phyloP scores from a whole-genome alignment of 2,329 filamentous ascomycete genomes.

The Elsinoe necatrix region DNA sequence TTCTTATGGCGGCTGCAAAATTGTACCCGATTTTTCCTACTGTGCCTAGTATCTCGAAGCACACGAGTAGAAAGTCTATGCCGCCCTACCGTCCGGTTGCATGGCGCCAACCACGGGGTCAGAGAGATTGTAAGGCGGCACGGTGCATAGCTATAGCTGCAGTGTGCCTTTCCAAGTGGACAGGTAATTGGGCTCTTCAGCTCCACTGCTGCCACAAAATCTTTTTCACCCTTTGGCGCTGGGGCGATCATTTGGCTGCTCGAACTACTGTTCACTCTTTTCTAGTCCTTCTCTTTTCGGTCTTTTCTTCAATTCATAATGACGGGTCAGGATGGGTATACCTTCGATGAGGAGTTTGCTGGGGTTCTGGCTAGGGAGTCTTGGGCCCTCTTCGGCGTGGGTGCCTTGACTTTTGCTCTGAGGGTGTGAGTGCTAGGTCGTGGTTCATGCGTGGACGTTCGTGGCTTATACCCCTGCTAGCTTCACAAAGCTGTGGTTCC shows the following conservation, averaged over 20 bases:
- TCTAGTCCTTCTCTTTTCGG: neutral
- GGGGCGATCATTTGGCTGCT: neutral
- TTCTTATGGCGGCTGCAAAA: neutral
- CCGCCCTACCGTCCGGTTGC: neutral
- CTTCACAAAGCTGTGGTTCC: constrained; percentile 18
- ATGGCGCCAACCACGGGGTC: neutral
- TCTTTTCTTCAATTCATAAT: neutral
- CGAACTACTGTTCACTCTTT: neutral
- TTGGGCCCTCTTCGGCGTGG: constrained; percentile 17
- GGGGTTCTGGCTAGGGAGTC: constrained; percentile 16
- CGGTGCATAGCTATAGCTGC: neutral
- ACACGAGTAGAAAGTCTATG: neutral
- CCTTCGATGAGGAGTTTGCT: constrained; percentile 13
- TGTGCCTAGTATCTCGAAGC: neutral
- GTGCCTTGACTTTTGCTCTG: constrained; percentile 15
- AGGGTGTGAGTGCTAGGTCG: constrained; percentile 13
- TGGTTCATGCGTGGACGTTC: neutral
- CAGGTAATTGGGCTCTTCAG: neutral
- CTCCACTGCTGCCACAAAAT: neutral
- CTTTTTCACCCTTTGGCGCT: neutral
- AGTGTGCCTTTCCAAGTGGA: neutral
- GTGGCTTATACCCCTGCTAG: constrained; percentile 11
- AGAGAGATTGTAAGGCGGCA: constrained; percentile 5
- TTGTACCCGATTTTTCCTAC: neutral
- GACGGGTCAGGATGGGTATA: constrained; percentile 1